phyloP scores from a whole-genome alignment of 495 filamentous ascomycete species.

The Lasiosphaeria ovina region DNA sequence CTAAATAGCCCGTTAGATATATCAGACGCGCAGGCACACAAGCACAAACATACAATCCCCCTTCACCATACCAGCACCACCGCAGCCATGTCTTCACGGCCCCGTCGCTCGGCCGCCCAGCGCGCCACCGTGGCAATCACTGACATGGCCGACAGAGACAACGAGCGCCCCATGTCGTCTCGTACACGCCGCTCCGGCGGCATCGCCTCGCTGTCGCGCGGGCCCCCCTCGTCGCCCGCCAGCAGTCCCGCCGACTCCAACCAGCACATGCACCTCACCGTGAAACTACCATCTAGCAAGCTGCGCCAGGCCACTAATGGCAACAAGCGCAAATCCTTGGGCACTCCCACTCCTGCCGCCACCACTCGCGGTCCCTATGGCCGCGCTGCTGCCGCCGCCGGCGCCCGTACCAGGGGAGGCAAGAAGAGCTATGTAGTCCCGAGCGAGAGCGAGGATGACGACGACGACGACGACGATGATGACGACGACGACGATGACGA shows the following conservation, averaged over 20 bases:
- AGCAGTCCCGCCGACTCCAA: constrained; percentile 48
- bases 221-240: constrained; percentile 46
- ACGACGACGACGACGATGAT: constrained; percentile 47
- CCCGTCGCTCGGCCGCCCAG: constrained; percentile 48
- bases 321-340: constrained; percentile 28
- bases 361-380: constrained; percentile 26
- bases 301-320: constrained; percentile 70
- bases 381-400: constrained; percentile 55
- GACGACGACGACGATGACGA: constrained; percentile 42
- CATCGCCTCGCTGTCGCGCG: constrained; percentile 54
- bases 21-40: background rate
- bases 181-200: constrained; percentile 49
- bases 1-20: background rate
- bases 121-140: constrained; percentile 48
- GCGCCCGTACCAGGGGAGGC: constrained; percentile 56
- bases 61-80: constrained; percentile 1
- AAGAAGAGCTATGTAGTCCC: constrained; percentile 70
- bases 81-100: constrained; percentile 41
- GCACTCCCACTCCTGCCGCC: constrained; percentile 19
- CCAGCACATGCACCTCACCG: constrained; percentile 71
- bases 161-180: constrained; percentile 46
- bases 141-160: constrained; percentile 53
- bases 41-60: background rate
- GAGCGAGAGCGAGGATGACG: constrained; percentile 54
- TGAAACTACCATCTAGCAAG: constrained; percentile 82